Percentiles rank a stretch among this genome's conserved stretches.
phyloP scores from a whole-genome alignment of 352 stramenopile species.

The Phytopythium ostracodes region DNA sequence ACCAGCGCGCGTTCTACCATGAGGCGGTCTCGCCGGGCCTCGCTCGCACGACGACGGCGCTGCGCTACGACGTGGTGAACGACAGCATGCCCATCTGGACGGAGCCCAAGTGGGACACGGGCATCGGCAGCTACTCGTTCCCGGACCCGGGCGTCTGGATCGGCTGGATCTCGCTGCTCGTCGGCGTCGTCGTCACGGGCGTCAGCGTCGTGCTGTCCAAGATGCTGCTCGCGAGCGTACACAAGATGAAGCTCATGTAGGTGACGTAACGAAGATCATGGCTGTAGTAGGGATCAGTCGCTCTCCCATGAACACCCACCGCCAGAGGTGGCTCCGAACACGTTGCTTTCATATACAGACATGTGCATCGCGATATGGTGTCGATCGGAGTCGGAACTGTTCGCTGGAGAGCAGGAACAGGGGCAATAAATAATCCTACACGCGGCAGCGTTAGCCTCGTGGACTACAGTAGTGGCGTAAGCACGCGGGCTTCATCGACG shows the following conservation, averaged over 20 bases:
- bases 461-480: too few species aligned
- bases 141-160: constrained; percentile 68
- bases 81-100: constrained; percentile 69
- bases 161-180: constrained; percentile 61
- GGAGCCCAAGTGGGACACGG: constrained; percentile 59
- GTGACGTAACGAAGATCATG: too few species aligned
- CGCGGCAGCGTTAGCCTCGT: too few species aligned
- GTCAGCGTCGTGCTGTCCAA: constrained; percentile 35
- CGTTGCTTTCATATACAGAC: constrained; percentile 2
- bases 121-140: constrained; percentile 79
- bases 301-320: not conserved
- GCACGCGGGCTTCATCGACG: too few species aligned
- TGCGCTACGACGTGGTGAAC: constrained; percentile 64
- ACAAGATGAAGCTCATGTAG: constrained; percentile 86
- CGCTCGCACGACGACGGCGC: constrained; percentile 35
- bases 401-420: not conserved
- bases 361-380: constrained; percentile 2
- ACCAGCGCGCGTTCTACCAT: constrained; percentile 66
- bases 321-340: constrained; percentile 1
- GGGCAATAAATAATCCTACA: not conserved
- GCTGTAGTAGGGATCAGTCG: too few species aligned
- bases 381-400: too few species aligned
- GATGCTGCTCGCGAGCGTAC: constrained; percentile 55
- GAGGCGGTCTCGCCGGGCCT: constrained; percentile 70
- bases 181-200: constrained; percentile 42